phyloP scores from a whole-genome alignment of 2,329 filamentous ascomycete species.

The Microdochium nivale region DNA sequence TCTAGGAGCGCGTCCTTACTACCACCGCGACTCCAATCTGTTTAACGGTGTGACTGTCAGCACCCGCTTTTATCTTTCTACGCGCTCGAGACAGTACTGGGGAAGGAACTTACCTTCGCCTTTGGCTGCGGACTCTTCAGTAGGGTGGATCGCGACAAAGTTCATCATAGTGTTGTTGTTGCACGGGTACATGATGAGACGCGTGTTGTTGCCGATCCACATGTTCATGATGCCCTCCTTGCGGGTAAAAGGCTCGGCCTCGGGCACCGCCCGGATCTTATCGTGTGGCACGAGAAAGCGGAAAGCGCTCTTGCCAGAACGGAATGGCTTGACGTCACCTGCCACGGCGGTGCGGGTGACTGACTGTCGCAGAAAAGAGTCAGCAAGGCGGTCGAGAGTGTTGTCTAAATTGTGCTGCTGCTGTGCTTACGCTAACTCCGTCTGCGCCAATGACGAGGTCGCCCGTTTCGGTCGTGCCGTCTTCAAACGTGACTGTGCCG shows the following conservation, averaged over 20 bases:
- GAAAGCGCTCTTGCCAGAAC: constrained; percentile 47
- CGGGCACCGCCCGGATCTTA: constrained; percentile 20
- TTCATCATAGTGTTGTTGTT: constrained; percentile 33
- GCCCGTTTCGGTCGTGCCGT: neutral
- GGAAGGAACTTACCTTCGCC: constrained; percentile 18
- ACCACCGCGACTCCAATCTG: constrained; percentile 28
- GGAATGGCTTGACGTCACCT: constrained; percentile 26
- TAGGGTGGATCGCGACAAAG: constrained; percentile 44
- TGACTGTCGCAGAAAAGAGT: constrained; percentile 7
- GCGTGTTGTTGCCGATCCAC: constrained; percentile 31
- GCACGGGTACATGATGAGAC: constrained; percentile 39
- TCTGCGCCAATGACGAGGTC: constrained; percentile 1
- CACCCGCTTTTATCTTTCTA: neutral
- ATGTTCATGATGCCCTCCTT: constrained; percentile 21
- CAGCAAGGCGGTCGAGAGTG: constrained; percentile 1
- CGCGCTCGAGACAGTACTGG: too few species aligned
- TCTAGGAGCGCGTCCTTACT: constrained; percentile 27
- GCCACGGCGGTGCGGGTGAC: constrained; percentile 29
- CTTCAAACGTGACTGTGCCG: neutral
- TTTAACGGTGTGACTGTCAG: constrained; percentile 11
- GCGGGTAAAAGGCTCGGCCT: constrained; percentile 21
- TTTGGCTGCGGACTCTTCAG: constrained; percentile 24
- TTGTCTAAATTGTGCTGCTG: neutral
- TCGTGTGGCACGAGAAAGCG: constrained; percentile 41
- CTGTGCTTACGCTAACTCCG: neutral